phyloP scores from a whole-genome alignment of 257 asterid species.

The Solanum tacnaense region DNA sequence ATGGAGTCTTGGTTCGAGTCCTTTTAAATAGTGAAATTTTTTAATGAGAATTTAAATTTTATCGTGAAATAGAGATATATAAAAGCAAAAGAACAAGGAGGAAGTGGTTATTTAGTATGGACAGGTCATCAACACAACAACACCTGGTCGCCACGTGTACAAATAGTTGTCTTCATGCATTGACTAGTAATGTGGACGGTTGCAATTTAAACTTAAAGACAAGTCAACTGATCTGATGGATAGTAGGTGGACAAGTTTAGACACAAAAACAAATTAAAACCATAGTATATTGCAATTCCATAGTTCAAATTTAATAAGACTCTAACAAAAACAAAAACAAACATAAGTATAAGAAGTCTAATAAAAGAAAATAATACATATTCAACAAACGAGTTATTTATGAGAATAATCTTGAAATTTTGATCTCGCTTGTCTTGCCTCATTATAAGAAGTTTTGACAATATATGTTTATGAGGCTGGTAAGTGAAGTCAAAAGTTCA shows the following conservation, averaged over 20 bases:
- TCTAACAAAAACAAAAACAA: background rate
- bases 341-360: background rate
- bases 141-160: constrained; percentile 10
- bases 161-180: background rate
- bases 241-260: background rate
- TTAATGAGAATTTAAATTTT: accelerated
- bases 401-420: background rate
- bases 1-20: background rate
- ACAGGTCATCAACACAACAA: background rate
- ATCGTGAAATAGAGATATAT: background rate
- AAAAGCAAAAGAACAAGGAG: background rate
- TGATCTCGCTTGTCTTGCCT: background rate
- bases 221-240: constrained; percentile 13
- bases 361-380: background rate
- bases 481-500: background rate
- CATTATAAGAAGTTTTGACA: background rate
- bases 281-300: background rate
- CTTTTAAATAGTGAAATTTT: no score
- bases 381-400: no score
- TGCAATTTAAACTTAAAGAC: background rate
- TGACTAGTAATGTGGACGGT: constrained; percentile 4
- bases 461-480: background rate
- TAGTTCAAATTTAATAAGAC: background rate
- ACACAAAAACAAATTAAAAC: background rate
- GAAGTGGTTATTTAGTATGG: background rate